Base-by-base conservation (phyloP, 1,284 basidiomycete genomes). In the Fistulina hepatica region DNA sequence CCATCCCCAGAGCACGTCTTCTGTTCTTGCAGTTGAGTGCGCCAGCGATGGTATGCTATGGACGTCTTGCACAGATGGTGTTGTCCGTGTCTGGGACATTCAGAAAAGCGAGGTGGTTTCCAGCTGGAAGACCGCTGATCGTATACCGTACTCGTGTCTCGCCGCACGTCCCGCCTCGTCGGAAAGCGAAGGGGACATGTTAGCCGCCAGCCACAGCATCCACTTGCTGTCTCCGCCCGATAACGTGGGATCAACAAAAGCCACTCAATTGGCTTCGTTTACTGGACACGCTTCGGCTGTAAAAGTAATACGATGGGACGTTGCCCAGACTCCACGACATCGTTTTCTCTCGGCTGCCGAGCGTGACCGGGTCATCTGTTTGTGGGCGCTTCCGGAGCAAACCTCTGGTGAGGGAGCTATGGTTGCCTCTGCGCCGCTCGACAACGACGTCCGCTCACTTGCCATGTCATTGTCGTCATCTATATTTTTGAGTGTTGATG, bases 291-390 rank as follows among this genome's bases (percentile, higher is more conserved):
- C 75, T 4, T 76, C 77, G 19, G 58, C 67, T n/a, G 60, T 76
- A 39, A 67, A 60, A 44, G 54, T 57, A 23, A 47, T 78, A 6
- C 59, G 62, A 36, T 80, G 76, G 75, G 64, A 67, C 43, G 50
- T 56, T 13, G 60, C 63, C n/a, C 50, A 59, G 41, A 48, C 45
- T 23, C 52, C 58, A 41, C 43, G 60, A 8, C 60, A 56, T 19
- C 65, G 63, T 20, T 84, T 90, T 55, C 59, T 82, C 28, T 81
- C 83, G 4, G 68, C 72, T 15, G 83, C 84, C 5, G 76, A 83
- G 49, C 71, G 69, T 21, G 85, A 90, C 56, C 73, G 84, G 13
- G 75, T 81, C 31, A 62, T 86, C 13, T 81, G 76, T 49, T 50
- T 79, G 34, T 77, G 81, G 83, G 58, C 73, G 50, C 48, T 71